A percentile compares a stretch with the other conserved stretches of the same genome.
Conservation (phyloP, 1,139 yeast genomes). For the Trichomonascaceae sp. region DNA sequence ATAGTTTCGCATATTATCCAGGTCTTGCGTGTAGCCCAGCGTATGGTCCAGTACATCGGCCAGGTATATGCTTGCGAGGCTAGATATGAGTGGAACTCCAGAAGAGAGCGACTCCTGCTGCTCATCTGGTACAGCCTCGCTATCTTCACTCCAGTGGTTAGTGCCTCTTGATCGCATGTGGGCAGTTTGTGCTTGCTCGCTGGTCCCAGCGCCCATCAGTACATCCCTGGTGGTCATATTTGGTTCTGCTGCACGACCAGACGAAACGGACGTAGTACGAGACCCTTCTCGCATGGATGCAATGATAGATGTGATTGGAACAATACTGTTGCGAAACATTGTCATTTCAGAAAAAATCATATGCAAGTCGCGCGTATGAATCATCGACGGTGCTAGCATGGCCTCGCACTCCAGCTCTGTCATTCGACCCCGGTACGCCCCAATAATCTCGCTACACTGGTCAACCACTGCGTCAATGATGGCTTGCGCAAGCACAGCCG, state of each 20-base stretch:
- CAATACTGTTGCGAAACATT: conserved; percentile 30
- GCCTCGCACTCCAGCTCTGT: conserved; percentile 39
- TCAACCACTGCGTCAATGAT: conserved; percentile 43
- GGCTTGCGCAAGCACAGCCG: conserved; percentile 38
- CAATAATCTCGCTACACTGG: conserved; percentile 45
- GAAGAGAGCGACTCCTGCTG: conserved; percentile 1
- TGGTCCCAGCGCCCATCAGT: neutral
- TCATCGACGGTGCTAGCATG: conserved; percentile 34
- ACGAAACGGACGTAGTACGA: neutral
- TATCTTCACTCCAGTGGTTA: too few relatives aligned
- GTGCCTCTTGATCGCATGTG: too few relatives aligned
- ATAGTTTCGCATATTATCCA: conserved; percentile 37
- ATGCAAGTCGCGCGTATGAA: conserved; percentile 39
- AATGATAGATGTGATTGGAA: conserved; percentile 34
- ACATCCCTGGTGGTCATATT: too few relatives aligned
- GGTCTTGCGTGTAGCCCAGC: conserved; percentile 35
- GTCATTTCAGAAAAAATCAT: conserved; percentile 39
- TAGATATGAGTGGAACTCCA: conserved; percentile 19
- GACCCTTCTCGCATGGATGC: conserved; percentile 29
- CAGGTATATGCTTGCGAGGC: conserved; percentile 31
- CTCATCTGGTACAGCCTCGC: too few relatives aligned
- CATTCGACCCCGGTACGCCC: conserved; percentile 38
- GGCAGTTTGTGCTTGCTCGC: neutral
- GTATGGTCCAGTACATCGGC: conserved; percentile 44
- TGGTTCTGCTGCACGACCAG: neutral